Conservation (phyloP, 2,329 filamentous ascomycete genomes). For the Cadophora malorum region DNA sequence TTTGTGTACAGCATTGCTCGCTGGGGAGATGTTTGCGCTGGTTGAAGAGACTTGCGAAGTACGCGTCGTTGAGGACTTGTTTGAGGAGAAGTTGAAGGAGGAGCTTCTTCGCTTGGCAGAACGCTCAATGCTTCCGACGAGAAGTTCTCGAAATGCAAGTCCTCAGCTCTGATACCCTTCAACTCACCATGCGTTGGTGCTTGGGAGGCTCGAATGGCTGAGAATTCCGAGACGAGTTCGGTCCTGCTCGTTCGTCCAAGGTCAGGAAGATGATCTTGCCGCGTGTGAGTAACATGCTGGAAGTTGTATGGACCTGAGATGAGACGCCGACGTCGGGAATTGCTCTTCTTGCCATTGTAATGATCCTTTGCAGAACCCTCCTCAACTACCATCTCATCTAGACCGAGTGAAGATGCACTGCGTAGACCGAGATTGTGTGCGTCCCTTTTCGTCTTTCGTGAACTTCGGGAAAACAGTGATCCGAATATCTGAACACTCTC, state of each 20-base stretch:
- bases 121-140: constrained; percentile 52
- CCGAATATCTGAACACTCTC: constrained; percentile 67
- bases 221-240: constrained; percentile 54
- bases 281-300: constrained; percentile 67
- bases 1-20: constrained; percentile 46
- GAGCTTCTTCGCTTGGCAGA: constrained; percentile 30
- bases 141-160: constrained; percentile 55
- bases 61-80: constrained; percentile 30
- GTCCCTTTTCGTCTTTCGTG: constrained; percentile 57
- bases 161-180: constrained; percentile 49
- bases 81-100: constrained; percentile 21
- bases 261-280: constrained; percentile 55
- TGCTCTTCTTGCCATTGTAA: constrained; percentile 33
- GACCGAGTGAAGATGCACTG: constrained; percentile 28
- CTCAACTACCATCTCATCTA: constrained; percentile 25
- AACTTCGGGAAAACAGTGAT: constrained; percentile 61
- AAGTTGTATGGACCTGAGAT: constrained; percentile 73
- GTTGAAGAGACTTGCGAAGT: constrained; percentile 34
- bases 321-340: constrained; percentile 30
- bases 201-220: constrained; percentile 49
- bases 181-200: constrained; percentile 47
- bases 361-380: constrained; percentile 37
- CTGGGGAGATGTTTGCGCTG: constrained; percentile 29
- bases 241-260: constrained; percentile 50
- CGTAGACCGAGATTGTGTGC: constrained; percentile 43